Evolutionary conservation across 106 monocot genomes (phyloP), one percentile per base, ranked within the genome.

Genomic region (Allium fistulosum): DNA sequence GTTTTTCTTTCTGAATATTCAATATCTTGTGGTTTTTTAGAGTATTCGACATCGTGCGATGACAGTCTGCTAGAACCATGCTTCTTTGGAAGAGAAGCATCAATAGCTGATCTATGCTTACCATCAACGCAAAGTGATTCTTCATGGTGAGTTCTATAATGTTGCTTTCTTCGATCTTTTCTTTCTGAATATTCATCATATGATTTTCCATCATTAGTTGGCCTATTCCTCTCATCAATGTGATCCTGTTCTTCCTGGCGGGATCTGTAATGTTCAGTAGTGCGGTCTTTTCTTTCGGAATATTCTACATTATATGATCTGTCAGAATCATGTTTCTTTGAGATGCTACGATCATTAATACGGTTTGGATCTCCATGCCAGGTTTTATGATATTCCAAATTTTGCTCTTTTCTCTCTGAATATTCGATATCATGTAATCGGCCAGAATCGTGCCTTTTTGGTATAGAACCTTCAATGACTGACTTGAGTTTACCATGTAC

Each of bases 321-420:
- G 57, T 51, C 71, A 63, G 47, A 78, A 75, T 83, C 81, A 12
- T 77, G 76, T 60, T 77, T 95, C 71, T 79, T 88, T 46, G 52
- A 37, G 37, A 37, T 37, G 67, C 94, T 85, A 26, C 79, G 85
- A 57, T 90, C 87, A 59, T 80, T 90, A 74, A 79, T 85, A 63
- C 78, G 85, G 72, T 71, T 83, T 67, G 57, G 47, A 49, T 79
- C 82, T 26, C 80, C 83, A 71, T 66, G 48, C 50, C 69, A 48
- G 37, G 62, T 15, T 76, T 75, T 74, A 27, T 60, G 52, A 62
- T 63, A 50, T 46, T 81, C 71, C 46, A 80, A 73, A 62, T 79
- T 81, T n/a, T 66, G 59, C 62, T 62, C 71, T 67, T 75, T 80
- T 74, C 61, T 80, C 77, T 81, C 85, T 53, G 68, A 22, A 73